Base-by-base conservation (phyloP, 768 basidiomycete genomes). In the Kwoniella dendrophila region DNA sequence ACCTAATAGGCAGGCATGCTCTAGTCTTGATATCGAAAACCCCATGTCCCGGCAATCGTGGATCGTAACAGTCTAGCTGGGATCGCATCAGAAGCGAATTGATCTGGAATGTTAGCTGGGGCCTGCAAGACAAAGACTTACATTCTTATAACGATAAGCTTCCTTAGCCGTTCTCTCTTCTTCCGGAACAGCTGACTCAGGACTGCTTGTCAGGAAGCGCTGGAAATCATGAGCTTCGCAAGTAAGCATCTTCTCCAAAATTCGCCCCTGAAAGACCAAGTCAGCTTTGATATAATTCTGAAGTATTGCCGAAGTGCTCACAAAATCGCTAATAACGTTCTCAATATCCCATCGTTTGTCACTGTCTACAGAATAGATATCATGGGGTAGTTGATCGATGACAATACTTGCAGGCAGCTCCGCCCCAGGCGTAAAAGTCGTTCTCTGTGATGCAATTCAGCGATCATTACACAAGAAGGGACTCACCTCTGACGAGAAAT, bases 11-110 rank as follows among this genome's bases (percentile, higher is more conserved):
- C 26, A 91, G 78, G 32, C 87, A 88, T 0, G 92, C 93, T 48
- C 95, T 85, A 0, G 95, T 97, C 79, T 99, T 99, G 80, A 98
- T 87, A 75, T 99, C 95, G 69, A 99, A 99, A 0, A 94, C 87
- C 29, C 92, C 92, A 0, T 87, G 88, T 0, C 92, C 93, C 3
- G 94, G 94, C 30, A 98, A 80, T 43, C 89, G 84, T 12, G 79
- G 68, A 71, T 97, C 90, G 0, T 86, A 80, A 68, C 93, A 92
- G 73, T 99, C 95, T 5, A 99, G 84, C 76, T 99, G 95, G 0
- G 94, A 95, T 14, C 95, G 89, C 88, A 97, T 92, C 26, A 97
- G 81, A 64, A 96, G 87, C 24, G 56, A 58, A 20, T 44, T 44
- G 32, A 58, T 24, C 53, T 55, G 53, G 14, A 11, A 16, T 11